Base-by-base conservation (phyloP, 2,329 filamentous ascomycete genomes). In the Aspergillus fumigatiaffinis region DNA sequence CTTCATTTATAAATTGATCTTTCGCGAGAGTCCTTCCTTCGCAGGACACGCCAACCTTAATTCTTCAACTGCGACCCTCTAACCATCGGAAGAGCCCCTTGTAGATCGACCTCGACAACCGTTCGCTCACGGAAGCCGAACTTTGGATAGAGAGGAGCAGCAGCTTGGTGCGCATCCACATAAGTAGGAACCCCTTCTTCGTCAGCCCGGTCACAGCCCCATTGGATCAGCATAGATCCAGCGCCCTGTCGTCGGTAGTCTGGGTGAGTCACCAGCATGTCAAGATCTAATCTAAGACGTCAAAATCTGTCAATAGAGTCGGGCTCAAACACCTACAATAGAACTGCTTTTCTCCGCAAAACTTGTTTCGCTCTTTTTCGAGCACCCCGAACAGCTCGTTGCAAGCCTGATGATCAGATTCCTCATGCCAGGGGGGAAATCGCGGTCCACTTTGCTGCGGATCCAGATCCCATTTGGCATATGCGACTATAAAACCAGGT, bases 401-500 rank as follows among this genome's bases (percentile, higher is more conserved):
- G 42, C 64, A 66, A 20, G 53, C 57, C 2, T 54, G 52, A 3
- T 32, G 41, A 26, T 66, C 57, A 50, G 58, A 60, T 2, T 68
- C 66, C 3, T 58, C 52, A 56, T 65, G 60, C 68, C 68, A 73
- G 26, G 68, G 60, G 5, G 68, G 66, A 52, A 63, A 72, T 8
- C 69, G 67, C 29, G 28, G 41, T 4, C 67, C 69, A 12, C 69
- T 63, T 32, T 68, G 60, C 8, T 67, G 49, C 57, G 59, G 64
- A 25, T 63, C 52, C 17, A 66, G 29, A 47, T 70, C 68, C 70
- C 69, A 72, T 58, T 71, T 71, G 17, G 61, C 70, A 38, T 64
- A 72, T 12, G 70, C 66, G 41, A 62, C 57, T 20, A 71, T 56
- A 12, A 54, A 17, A 21, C 46, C 59, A 7, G 62, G 60, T 0